phyloP scores from a whole-genome alignment of 805 yeast species.

The Yamadazyma phyllophila region DNA sequence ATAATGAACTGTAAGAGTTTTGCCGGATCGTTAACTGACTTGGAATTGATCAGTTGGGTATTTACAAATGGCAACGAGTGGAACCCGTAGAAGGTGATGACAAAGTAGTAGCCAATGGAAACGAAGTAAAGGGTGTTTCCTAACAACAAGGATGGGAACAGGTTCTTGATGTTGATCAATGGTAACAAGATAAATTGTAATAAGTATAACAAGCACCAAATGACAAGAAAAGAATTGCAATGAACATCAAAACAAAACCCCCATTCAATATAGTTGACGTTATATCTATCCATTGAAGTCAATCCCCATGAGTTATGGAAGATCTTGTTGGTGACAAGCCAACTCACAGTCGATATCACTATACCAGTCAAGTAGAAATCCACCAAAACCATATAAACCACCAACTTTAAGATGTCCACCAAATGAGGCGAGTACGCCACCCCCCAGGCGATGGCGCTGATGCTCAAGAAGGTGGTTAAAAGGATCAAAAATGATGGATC shows the following conservation, averaged over 20 bases:
- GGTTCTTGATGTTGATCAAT: constrained; percentile 58
- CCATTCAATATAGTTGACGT: constrained; percentile 67
- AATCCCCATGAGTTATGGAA: constrained; percentile 41
- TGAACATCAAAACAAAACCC: constrained; percentile 93
- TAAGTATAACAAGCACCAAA: constrained; percentile 75
- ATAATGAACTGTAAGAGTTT: constrained; percentile 50
- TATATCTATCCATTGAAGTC: constrained; percentile 17
- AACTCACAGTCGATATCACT: constrained; percentile 66
- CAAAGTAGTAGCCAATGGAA: constrained; percentile 71
- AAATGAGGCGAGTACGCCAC: constrained; percentile 69
- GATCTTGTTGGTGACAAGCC: constrained; percentile 68
- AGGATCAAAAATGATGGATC: constrained; percentile 86
- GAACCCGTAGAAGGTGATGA: constrained; percentile 87
- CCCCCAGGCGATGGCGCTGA: constrained; percentile 91
- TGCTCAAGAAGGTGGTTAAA: constrained; percentile 58
- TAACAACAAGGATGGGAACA: constrained; percentile 60
- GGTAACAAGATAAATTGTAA: constrained; percentile 77
- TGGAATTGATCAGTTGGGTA: constrained; percentile 6
- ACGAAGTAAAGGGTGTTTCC: constrained; percentile 79
- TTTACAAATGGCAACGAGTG: constrained; percentile 39
- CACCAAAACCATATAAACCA: constrained; percentile 78
- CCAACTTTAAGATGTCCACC: constrained; percentile 59
- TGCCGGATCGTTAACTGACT: constrained; percentile 40
- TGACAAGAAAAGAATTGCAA: constrained; percentile 80
- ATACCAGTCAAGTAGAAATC: constrained; percentile 76